phyloP scores from a whole-genome alignment of 768 basidiomycete species.

The Naganishia vishniacii region DNA sequence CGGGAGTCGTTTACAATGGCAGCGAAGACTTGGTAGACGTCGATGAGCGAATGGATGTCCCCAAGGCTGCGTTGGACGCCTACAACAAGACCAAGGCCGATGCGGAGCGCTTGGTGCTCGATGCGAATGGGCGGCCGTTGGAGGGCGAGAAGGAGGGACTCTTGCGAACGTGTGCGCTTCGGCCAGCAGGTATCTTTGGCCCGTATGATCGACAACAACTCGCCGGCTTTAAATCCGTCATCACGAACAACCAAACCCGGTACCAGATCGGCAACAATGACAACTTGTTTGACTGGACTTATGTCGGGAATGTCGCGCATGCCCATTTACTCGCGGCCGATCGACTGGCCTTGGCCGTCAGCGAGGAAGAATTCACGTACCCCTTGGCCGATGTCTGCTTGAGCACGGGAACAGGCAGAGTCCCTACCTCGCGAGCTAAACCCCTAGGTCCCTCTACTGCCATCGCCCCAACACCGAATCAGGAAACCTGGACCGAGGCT shows the following conservation, averaged over 20 bases:
- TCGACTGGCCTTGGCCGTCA: conserved; percentile 58
- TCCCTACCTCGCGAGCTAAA: conserved; percentile 73
- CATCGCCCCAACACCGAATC: neutral
- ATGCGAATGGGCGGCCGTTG: conserved; percentile 61
- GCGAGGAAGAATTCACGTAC: conserved; percentile 52
- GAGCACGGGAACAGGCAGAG: conserved; percentile 61
- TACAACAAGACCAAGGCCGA: conserved; percentile 93
- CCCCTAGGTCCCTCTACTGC: conserved; percentile 75
- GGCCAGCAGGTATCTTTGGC: conserved; percentile 94
- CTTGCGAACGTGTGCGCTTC: conserved; percentile 77
- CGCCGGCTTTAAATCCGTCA: conserved; percentile 69
- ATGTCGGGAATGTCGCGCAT: conserved; percentile 89
- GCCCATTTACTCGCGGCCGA: conserved; percentile 92
- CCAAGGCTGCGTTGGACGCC: conserved; percentile 70
- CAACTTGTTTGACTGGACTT: conserved; percentile 93
- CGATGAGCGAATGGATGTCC: conserved; percentile 78
- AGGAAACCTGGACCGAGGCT: conserved; percentile 52
- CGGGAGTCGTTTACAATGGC: conserved; percentile 83
- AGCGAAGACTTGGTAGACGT: conserved; percentile 65
- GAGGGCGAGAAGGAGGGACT: conserved; percentile 55
- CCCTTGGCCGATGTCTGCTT: conserved; percentile 61
- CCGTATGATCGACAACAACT: conserved; percentile 87
- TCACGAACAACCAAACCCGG: conserved; percentile 73
- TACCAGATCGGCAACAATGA: conserved; percentile 91
- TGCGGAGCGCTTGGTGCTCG: conserved; percentile 75